Conservation (phyloP, 768 basidiomycete species). For the Phylloporus sp. region DNA sequence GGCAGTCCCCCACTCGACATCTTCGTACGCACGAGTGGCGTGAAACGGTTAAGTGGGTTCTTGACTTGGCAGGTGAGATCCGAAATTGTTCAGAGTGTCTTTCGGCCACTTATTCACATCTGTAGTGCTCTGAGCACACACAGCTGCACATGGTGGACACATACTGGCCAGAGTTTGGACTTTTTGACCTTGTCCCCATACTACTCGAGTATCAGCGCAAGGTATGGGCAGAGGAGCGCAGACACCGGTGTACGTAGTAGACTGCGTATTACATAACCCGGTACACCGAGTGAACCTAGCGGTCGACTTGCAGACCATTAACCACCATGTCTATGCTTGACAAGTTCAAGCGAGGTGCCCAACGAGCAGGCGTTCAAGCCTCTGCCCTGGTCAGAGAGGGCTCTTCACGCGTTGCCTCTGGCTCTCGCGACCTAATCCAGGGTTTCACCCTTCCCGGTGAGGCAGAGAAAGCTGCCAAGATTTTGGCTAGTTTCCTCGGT, state of each 20-base stretch:
- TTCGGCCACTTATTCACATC: background rate
- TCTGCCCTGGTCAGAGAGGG: conserved; percentile 69
- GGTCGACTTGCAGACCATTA: background rate
- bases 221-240: conserved; percentile 41
- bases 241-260: background rate
- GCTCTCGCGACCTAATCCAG: conserved; percentile 75
- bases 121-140: conserved; percentile 74
- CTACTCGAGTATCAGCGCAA: conserved; percentile 85
- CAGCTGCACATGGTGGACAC: conserved; percentile 82
- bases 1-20: conserved; percentile 84
- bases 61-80: conserved; percentile 90
- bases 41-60: conserved; percentile 61
- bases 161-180: conserved; percentile 93
- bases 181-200: conserved; percentile 83
- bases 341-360: conserved; percentile 76
- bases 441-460: conserved; percentile 89
- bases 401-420: conserved; percentile 64
- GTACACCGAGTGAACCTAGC: background rate
- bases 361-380: conserved; percentile 80
- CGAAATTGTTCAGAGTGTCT: background rate
- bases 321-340: conserved; percentile 60
- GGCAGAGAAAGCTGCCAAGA: conserved; percentile 91
- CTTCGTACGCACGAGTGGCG: conserved; percentile 88
- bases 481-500: conserved; percentile 90
- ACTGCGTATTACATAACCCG: conserved; percentile 18